Conservation (phyloP, 2,329 filamentous ascomycete genomes). For the Eutypella sp. region DNA sequence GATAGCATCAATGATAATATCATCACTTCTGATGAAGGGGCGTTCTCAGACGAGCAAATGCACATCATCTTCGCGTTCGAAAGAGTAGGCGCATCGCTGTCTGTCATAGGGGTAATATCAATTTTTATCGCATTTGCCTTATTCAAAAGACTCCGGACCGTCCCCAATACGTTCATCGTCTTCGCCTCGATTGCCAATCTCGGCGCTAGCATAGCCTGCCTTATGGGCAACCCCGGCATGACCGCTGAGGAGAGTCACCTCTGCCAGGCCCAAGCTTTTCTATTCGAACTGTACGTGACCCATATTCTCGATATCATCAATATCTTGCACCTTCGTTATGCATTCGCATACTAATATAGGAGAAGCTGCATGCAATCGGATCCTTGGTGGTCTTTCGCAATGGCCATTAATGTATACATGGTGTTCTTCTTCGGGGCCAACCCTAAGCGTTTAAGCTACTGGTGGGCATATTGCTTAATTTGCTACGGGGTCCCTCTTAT, state of each 20-base stretch:
- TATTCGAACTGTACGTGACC: conserved; percentile 60
- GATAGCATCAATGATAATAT: no score
- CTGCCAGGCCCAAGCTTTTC: conserved; percentile 56
- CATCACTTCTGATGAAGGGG: not conserved
- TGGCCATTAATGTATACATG: conserved; percentile 78
- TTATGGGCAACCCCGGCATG: conserved; percentile 66
- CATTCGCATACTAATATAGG: conserved; percentile 6
- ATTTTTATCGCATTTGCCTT: conserved; percentile 49
- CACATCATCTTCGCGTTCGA: conserved; percentile 43
- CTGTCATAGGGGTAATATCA: conserved; percentile 43
- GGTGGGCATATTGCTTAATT: conserved; percentile 63
- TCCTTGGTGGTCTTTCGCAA: conserved; percentile 72
- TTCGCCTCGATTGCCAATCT: conserved; percentile 57
- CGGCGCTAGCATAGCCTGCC: conserved; percentile 58
- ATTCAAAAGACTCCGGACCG: conserved; percentile 49
- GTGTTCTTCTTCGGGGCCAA: conserved; percentile 57
- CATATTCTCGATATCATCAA: not conserved
- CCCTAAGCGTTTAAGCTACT: conserved; percentile 64
- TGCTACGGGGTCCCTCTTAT: conserved; percentile 70
- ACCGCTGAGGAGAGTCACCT: conserved; percentile 46
- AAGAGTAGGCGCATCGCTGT: conserved; percentile 49
- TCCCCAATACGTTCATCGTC: conserved; percentile 58
- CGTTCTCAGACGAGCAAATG: conserved; percentile 28
- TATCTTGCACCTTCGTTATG: no score
- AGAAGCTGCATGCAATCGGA: conserved; percentile 72